Evolutionary conservation across 2,329 filamentous ascomycete species (phyloP), one percentile per base, ranked within the genome.

Genomic region (Pyrenophora tritici-repentis): DNA sequence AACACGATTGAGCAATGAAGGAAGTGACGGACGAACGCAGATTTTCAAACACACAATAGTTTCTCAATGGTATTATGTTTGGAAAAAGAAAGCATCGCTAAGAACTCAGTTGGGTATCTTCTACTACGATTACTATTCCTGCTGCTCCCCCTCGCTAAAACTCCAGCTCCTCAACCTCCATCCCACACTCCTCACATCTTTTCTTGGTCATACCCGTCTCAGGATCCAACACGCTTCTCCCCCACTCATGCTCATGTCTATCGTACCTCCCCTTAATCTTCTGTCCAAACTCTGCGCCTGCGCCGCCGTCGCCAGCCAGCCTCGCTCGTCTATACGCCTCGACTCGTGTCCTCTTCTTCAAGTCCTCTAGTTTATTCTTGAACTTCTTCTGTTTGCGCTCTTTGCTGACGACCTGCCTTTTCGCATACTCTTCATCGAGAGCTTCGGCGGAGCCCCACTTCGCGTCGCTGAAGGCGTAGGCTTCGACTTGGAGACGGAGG

Each of bases 391-490:
- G 92, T 68, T 96, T 96, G 44, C 91, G 81, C 40, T 82, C 83
- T 76, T 96, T 96, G 75, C 91, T 91, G 47, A 94, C 88, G 2
- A 78, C 76, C 68, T 91, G 87, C 14, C 93, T 83, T 56, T 84
- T 84, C 72, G 89, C 90, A 65, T 94, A 97, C 75, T 97, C 93
- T 4, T 83, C 90, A 69, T 97, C 94, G 4, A 97, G 77, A 0
- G 87, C 89, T 67, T 94, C 91, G 0, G 89, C 76, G 0, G 88
- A 91, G 0, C 94, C 94, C 94, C 94, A 99, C 76, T 97, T 97
- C 59, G 85, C 86, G 1, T 82, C 74, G 0, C 78, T 85, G 64
- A 97, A 87, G 0, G 93, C 94, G 69, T 97, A 97, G 49, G 91
- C 91, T 70, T 99, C 94, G 2, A 99, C 90, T 70, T 99, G 94